Conservation (phyloP, 495 filamentous ascomycete genomes). For the Pyrenula massariospora region DNA sequence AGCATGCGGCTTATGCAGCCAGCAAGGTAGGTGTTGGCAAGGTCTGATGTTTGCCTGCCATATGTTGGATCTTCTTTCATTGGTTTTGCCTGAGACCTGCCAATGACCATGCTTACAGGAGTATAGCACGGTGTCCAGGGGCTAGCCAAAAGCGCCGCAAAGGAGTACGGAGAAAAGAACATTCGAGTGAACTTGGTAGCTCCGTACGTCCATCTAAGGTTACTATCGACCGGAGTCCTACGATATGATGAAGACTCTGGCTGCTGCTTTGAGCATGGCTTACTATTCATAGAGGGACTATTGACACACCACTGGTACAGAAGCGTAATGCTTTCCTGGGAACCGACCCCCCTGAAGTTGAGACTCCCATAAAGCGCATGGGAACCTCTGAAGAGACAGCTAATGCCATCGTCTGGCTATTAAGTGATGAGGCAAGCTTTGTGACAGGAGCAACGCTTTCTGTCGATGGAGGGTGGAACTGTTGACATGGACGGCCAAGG, state of each 20-base stretch:
- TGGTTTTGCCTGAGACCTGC: too few species aligned
- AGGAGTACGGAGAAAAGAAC: constrained; percentile 37
- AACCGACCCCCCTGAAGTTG: constrained; percentile 15
- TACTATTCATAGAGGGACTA: constrained; percentile 28
- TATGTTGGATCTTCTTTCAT: too few species aligned
- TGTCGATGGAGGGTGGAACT: constrained; percentile 31
- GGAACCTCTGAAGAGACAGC: constrained; percentile 40
- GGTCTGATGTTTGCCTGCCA: too few species aligned
- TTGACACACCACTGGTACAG: constrained; percentile 41
- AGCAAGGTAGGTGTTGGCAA: constrained; percentile 22
- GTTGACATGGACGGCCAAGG: too few species aligned
- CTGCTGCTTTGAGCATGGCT: not conserved
- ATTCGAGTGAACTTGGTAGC: constrained; percentile 50
- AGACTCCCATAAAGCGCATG: constrained; percentile 28
- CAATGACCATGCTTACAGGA: too few species aligned
- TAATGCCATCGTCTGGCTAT: constrained; percentile 38
- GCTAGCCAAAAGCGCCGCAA: constrained; percentile 44
- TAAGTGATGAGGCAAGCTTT: constrained; percentile 43
- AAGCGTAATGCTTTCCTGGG: constrained; percentile 20
- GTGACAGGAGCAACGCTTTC: constrained; percentile 34
- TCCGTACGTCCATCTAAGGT: constrained; percentile 23
- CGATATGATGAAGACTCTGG: too few species aligned
- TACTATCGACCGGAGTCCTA: too few species aligned
- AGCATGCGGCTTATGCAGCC: constrained; percentile 39
- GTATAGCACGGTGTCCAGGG: constrained; percentile 41